Conservation (phyloP, 305 asterid genomes). For the Petunia hybrid region DNA sequence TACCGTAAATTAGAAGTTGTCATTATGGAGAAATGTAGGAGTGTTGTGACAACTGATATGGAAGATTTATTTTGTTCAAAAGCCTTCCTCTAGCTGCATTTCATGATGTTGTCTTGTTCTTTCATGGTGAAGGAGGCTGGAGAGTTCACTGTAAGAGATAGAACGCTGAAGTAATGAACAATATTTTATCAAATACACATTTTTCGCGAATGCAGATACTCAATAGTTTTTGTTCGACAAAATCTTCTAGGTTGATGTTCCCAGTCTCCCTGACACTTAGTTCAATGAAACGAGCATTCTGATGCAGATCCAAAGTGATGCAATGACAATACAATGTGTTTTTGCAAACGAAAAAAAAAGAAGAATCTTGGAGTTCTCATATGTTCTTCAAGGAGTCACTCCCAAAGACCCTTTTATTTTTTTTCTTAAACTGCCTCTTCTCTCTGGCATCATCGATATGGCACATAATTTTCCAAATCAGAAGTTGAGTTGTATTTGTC, state of each 20-base stretch:
- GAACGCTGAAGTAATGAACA: slow-evolving; percentile 20
- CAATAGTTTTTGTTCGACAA: slow-evolving; percentile 35
- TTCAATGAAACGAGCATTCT: slow-evolving; percentile 50
- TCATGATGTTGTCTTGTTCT: slow-evolving; percentile 93
- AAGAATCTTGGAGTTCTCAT: slow-evolving; percentile 34
- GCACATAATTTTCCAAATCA: slow-evolving; percentile 71
- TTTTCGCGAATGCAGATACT: slow-evolving; percentile 16
- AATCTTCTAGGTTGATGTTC: slow-evolving; percentile 67
- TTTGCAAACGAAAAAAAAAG: slow-evolving; percentile 84
- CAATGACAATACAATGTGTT: slow-evolving; percentile 90
- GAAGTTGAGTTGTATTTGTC: slow-evolving; percentile 70
- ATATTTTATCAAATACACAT: slow-evolving; percentile 12
- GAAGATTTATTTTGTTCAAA: slow-evolving; percentile 96
- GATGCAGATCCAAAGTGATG: slow-evolving; percentile 92
- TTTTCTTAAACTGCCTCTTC: slow-evolving; percentile 36
- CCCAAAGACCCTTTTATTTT: not conserved
- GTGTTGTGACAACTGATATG: slow-evolving; percentile 99
- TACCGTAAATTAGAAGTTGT: slow-evolving; percentile 98
- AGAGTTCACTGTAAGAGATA: slow-evolving; percentile 83
- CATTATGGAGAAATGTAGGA: slow-evolving; percentile 95
- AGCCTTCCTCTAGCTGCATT: slow-evolving; percentile 99
- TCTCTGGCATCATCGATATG: slow-evolving; percentile 55
- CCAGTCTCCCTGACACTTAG: slow-evolving; percentile 64
- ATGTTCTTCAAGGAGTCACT: not conserved
- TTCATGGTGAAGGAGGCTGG: slow-evolving; percentile 99